Conservation (phyloP, 495 filamentous ascomycete species). For the Podospora pseudopauciseta region DNA sequence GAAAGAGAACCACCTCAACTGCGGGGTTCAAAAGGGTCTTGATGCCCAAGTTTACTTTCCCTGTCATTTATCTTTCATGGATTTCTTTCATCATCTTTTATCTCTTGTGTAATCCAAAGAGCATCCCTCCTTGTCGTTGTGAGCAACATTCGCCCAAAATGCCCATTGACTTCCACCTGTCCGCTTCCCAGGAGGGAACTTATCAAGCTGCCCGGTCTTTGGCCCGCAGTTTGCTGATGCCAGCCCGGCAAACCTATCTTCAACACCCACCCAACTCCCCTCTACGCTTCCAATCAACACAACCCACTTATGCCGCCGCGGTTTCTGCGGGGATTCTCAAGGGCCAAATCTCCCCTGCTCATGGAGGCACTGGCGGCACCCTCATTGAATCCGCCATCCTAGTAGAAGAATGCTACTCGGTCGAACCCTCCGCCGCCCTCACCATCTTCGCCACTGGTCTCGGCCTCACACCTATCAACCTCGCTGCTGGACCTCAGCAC, state of each 20-base stretch:
- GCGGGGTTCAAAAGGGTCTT: not conserved
- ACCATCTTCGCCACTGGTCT: constrained; percentile 53
- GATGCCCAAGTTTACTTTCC: not conserved
- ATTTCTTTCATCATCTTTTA: not conserved
- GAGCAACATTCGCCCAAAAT: constrained; percentile 16
- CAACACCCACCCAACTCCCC: constrained; percentile 29
- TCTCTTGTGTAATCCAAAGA: not conserved
- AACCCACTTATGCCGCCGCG: constrained; percentile 43
- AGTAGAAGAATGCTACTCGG: constrained; percentile 51
- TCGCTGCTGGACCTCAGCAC: constrained; percentile 41
- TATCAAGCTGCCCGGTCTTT: constrained; percentile 34
- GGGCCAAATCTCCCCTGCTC: constrained; percentile 40
- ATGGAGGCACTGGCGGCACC: constrained; percentile 43
- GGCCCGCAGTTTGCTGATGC: constrained; percentile 35
- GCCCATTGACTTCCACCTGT: constrained; percentile 44
- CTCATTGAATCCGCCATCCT: constrained; percentile 49
- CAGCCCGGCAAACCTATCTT: constrained; percentile 35
- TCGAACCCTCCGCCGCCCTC: constrained; percentile 46
- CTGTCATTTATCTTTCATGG: not conserved
- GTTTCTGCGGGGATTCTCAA: constrained; percentile 46
- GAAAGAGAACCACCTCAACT: not conserved
- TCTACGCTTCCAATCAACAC: constrained; percentile 44
- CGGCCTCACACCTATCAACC: constrained; percentile 47
- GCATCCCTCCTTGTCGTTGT: not conserved
- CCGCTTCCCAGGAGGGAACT: constrained; percentile 33